phyloP scores from a whole-genome alignment of 768 basidiomycete genomes.

The Leucosporidium yakuticum region DNA sequence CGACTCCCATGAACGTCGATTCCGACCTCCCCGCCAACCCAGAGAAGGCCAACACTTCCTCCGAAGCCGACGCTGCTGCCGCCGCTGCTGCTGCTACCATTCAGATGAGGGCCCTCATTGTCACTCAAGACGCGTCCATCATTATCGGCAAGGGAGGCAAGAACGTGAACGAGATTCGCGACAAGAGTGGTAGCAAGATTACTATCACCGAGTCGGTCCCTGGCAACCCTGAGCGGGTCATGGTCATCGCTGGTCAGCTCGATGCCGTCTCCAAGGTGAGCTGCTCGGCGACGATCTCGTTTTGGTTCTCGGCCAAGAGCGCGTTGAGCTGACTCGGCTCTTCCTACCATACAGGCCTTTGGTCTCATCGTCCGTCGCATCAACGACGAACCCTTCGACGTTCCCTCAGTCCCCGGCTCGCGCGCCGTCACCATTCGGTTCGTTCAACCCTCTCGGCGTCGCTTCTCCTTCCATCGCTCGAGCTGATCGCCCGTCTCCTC shows the following conservation, averaged over 20 bases:
- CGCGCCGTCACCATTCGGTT: constrained; percentile 99
- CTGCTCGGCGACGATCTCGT: background rate
- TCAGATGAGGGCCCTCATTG: constrained; percentile 96
- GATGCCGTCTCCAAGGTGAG: constrained; percentile 97
- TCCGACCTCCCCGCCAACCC: constrained; percentile 27
- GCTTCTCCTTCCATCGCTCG: background rate
- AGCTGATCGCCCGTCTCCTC: background rate
- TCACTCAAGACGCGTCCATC: constrained; percentile 97
- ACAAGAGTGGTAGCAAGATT: constrained; percentile 92
- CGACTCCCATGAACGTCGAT: constrained; percentile 33
- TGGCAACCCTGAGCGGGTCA: constrained; percentile 96
- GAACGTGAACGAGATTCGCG: constrained; percentile 97
- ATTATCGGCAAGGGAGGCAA: constrained; percentile 94
- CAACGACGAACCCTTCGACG: constrained; percentile 98
- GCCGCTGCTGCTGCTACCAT: constrained; percentile 57
- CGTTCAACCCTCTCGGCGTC: constrained; percentile 12
- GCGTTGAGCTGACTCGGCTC: background rate
- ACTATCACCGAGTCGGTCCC: constrained; percentile 98
- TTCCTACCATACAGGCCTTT: constrained; percentile 63
- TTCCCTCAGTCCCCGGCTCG: constrained; percentile 94
- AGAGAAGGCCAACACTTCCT: background rate
- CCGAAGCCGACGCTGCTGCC: constrained; percentile 32
- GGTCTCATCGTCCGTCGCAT: constrained; percentile 97
- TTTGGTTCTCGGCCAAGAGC: background rate
- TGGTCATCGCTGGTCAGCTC: constrained; percentile 90